Base-by-base conservation (phyloP, 257 asterid species). In the Scutellaria minor region DNA sequence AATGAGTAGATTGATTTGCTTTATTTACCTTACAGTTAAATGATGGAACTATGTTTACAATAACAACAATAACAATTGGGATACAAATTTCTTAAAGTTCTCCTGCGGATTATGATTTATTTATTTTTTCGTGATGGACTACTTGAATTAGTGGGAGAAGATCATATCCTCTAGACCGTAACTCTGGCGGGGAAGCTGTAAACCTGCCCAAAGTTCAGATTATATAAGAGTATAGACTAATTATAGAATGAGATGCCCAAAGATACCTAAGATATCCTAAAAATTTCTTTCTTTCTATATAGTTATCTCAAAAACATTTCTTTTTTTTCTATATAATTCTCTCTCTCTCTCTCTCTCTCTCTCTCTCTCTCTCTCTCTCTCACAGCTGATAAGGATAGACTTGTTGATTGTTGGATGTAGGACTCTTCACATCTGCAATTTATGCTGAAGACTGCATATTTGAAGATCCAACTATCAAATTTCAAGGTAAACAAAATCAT, bases 401-500 rank as follows among this genome's bases (percentile, higher is more conserved):
- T 44, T 59, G 42, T 68, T 74, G 57, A 40, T 72, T 70, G 53
- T 69, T 76, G 68, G 55, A 42, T 68, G 61, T 37, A 89, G 96
- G 97, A 48, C 68, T 51, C 69, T 92, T 92, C 80, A 90, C 96
- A 22, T 70, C 85, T 47, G 83, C 76, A 53, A 85, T 92, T 74
- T 92, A 92, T 79, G 94, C 89, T 13, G 90, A 83, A 58, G 90
- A 92, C 63, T 92, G 96, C 85, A 76, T 68, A 66, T 92, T 92
- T 79, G 98, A 86, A 84, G 98, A 92, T 51, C 98, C 98, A 67
- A 92, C 98, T 47, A 90, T 92, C 76, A 82, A 83, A 78, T 89
- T 92, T 75, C 85, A 74, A 58, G 98, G 98, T 89, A 76, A 80
- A 78, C 14, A 48, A 56, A 48, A 50, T 40, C 48, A 41, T 5